A percentile compares a stretch with the other conserved stretches of the same genome.
Evolutionary conservation across 768 basidiomycete species (phyloP).

Genomic region (Gautieria morchelliformis): DNA sequence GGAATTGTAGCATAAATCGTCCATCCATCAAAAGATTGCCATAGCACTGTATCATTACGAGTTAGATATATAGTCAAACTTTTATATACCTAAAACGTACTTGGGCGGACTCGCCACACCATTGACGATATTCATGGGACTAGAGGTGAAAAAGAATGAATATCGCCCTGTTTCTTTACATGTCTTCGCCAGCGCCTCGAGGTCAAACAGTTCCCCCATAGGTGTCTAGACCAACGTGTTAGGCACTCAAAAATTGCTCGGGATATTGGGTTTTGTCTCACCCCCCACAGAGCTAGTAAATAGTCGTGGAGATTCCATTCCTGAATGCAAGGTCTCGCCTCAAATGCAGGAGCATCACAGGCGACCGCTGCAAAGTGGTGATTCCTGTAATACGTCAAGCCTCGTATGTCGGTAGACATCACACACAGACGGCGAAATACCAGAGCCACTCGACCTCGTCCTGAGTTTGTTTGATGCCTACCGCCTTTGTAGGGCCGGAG

Average conservation of each 20-base stretch:
- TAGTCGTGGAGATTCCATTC: conserved; percentile 1
- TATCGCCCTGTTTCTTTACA: conserved; percentile 11
- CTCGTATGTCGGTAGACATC: not conserved
- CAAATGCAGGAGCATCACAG: conserved; percentile 8
- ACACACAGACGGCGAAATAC: not conserved
- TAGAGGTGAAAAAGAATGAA: conserved; percentile 12
- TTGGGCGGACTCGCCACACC: conserved; percentile 5
- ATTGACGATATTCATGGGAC: conserved; percentile 2
- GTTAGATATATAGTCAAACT: not conserved
- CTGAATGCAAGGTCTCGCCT: conserved; percentile 1
- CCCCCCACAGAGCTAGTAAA: conserved; percentile 2
- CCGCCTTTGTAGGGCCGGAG: not conserved
- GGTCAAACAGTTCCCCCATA: conserved; percentile 14
- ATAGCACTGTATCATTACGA: not conserved
- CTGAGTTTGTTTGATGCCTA: not conserved
- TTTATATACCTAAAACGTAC: not conserved
- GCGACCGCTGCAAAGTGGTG: conserved; percentile 12
- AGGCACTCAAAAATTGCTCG: conserved; percentile 7
- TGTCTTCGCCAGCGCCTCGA: conserved; percentile 11
- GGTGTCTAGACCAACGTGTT: conserved; percentile 5
- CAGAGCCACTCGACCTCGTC: conserved; percentile 9
- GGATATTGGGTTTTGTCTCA: not conserved
- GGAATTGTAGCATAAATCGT: not conserved
- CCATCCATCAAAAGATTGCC: not conserved
- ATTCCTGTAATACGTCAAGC: conserved; percentile 4